Conservation (phyloP, 2,329 filamentous ascomycete genomes). For the Colletotrichum navitas region DNA sequence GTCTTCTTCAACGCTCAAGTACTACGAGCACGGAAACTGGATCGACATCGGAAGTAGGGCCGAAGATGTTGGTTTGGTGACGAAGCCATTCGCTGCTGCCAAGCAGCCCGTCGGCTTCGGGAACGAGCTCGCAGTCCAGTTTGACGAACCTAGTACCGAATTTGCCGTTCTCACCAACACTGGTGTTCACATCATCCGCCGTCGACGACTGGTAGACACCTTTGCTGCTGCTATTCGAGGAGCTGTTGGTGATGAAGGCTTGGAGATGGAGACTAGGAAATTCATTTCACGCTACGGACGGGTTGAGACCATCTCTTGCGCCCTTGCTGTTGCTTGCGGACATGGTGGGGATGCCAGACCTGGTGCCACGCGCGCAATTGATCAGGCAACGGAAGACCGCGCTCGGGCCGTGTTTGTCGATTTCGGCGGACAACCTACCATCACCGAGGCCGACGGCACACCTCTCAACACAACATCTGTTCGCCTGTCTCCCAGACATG, state of each 20-base stretch:
- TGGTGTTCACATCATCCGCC: conserved; percentile 87
- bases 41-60: conserved; percentile 79
- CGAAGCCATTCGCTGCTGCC: conserved; percentile 77
- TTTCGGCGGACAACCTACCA: conserved; percentile 86
- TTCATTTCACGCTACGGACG: conserved; percentile 90
- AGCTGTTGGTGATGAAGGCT: conserved; percentile 80
- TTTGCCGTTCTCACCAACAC: conserved; percentile 93
- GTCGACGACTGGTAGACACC: conserved; percentile 89
- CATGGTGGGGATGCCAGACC: conserved; percentile 83
- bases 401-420: conserved; percentile 92
- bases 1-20: conserved; percentile 67
- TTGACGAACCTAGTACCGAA: conserved; percentile 84
- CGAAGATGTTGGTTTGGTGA: conserved; percentile 84
- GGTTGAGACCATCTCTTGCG: conserved; percentile 89
- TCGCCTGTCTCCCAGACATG: conserved; percentile 87
- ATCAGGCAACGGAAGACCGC: conserved; percentile 86
- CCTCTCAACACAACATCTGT: conserved; percentile 84
- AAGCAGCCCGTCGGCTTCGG: conserved; percentile 83
- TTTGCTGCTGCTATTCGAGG: conserved; percentile 86
- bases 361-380: conserved; percentile 81
- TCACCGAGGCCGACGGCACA: conserved; percentile 82
- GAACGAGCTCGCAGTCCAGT: conserved; percentile 97
- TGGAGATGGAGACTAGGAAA: conserved; percentile 84
- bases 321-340: conserved; percentile 93
- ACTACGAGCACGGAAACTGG: conserved; percentile 85